These are phyloP conservation scores for Aspergillus brasiliensis DNA, from an alignment of 2,329 filamentous ascomycete genomes.

Conservation along the genomic window DNA sequence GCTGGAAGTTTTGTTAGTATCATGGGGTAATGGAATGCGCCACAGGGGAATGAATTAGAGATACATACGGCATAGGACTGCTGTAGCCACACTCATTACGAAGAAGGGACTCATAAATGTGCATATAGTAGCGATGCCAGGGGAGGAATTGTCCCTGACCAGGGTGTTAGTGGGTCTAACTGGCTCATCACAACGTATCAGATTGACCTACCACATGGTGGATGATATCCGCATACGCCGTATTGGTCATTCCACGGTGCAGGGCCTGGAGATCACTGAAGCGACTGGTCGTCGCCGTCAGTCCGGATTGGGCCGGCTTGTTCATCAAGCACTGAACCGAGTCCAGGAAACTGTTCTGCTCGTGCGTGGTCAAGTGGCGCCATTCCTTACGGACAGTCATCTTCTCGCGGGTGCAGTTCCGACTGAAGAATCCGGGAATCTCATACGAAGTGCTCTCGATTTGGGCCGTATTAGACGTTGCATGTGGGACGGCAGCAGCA, in stretches of 20 bases:
- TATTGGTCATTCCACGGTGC: constrained; percentile 14
- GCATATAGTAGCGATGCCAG: constrained; percentile 13
- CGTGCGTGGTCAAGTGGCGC: constrained; percentile 2
- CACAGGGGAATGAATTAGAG: background rate
- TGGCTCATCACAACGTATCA: background rate
- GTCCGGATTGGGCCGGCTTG: constrained; percentile 2
- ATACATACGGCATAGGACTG: background rate
- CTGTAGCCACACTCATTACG: constrained; percentile 5
- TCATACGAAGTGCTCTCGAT: background rate
- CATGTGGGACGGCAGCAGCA: background rate
- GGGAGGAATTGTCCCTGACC: constrained; percentile 9
- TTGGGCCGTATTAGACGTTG: background rate
- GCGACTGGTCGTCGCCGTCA: constrained; percentile 9
- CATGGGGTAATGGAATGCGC: no score
- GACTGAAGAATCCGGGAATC: background rate
- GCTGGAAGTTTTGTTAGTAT: background rate
- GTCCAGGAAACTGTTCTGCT: constrained; percentile 4
- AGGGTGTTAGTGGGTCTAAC: background rate
- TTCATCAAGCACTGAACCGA: constrained; percentile 7
- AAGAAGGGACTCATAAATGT: constrained; percentile 10
- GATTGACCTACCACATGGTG: constrained; percentile 6
- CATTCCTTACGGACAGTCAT: constrained; percentile 11
- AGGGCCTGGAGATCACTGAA: constrained; percentile 15
- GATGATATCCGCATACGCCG: constrained; percentile 10
- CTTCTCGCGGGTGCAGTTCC: constrained; percentile 3